Evolutionary conservation across 352 stramenopile genomes (phyloP).

Genomic region (Pythium chondricola): DNA sequence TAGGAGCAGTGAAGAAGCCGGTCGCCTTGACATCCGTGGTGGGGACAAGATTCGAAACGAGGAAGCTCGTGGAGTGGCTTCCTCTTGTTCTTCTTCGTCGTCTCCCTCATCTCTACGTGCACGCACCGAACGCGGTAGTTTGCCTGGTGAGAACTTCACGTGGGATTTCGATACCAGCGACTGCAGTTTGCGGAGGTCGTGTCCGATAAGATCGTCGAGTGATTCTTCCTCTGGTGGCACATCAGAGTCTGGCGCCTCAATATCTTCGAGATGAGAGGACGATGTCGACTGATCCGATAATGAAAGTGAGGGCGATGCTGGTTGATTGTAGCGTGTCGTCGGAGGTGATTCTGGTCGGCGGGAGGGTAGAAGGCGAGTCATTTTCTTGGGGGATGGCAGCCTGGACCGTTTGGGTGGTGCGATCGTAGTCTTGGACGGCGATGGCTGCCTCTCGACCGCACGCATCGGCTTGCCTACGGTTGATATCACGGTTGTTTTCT

Average conservation of each 20-base stretch:
- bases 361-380: too few species aligned
- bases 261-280: conserved; percentile 22
- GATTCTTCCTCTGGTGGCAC: conserved; percentile 24
- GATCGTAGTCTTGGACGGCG: too few species aligned
- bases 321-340: too few species aligned
- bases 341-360: background rate
- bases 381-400: conserved; percentile 3
- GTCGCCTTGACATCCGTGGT: background rate
- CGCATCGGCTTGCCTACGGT: too few species aligned
- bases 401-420: background rate
- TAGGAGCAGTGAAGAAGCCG: background rate
- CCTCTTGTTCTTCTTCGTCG: background rate
- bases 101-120: background rate
- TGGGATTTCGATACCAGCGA: conserved; percentile 26
- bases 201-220: conserved; percentile 40
- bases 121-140: too few species aligned
- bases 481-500: conserved; percentile 6
- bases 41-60: conserved; percentile 5
- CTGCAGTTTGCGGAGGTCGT: conserved; percentile 38
- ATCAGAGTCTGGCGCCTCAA: conserved; percentile 13
- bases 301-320: too few species aligned
- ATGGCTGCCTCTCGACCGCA: too few species aligned
- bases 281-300: conserved; percentile 22
- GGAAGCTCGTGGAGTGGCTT: background rate
- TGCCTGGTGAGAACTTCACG: conserved; percentile 1